phyloP scores from a whole-genome alignment of 306 rosid species.

The Astragalus membranaceus region DNA sequence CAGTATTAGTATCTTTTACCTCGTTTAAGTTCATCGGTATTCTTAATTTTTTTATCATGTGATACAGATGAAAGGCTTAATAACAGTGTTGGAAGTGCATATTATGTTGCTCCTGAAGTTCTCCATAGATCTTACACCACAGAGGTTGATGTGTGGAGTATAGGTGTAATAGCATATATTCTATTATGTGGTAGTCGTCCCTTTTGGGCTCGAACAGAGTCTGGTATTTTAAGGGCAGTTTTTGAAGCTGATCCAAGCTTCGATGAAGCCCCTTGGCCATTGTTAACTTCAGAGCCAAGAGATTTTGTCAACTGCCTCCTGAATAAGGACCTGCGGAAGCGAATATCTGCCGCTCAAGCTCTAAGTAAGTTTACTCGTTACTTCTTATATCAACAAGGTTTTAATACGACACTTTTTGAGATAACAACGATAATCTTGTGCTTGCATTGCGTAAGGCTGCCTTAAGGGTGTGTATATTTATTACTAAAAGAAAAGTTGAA shows the following conservation, averaged over 20 bases:
- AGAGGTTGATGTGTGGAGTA: conserved; percentile 98
- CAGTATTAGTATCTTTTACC: no score
- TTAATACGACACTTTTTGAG: conserved; percentile 18
- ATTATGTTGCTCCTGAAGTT: conserved; percentile 97
- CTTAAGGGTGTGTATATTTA: conserved; percentile 64
- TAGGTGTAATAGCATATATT: conserved; percentile 97
- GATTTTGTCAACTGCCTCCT: conserved; percentile 89
- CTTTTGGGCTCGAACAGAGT: conserved; percentile 97
- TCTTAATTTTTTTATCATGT: no score
- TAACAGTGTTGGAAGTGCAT: conserved; percentile 98
- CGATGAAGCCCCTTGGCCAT: conserved; percentile 95
- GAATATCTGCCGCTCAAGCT: conserved; percentile 97
- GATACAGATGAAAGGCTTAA: no score
- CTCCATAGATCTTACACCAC: conserved; percentile 84
- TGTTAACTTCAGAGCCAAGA: conserved; percentile 73
- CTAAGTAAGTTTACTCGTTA: conserved; percentile 50
- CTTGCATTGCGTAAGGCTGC: conserved; percentile 95
- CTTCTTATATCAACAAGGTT: conserved; percentile 11
- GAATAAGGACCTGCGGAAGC: conserved; percentile 87
- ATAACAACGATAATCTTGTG: conserved; percentile 19
- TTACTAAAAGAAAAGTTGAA: conserved; percentile 9
- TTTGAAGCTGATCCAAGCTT: conserved; percentile 93
- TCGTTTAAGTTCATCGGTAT: no score
- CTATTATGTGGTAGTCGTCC: conserved; percentile 99
- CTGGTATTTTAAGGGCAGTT: conserved; percentile 91